Evolutionary conservation across 352 stramenopile species (phyloP).

Genomic region (Hyaloperonospora brassicae): DNA sequence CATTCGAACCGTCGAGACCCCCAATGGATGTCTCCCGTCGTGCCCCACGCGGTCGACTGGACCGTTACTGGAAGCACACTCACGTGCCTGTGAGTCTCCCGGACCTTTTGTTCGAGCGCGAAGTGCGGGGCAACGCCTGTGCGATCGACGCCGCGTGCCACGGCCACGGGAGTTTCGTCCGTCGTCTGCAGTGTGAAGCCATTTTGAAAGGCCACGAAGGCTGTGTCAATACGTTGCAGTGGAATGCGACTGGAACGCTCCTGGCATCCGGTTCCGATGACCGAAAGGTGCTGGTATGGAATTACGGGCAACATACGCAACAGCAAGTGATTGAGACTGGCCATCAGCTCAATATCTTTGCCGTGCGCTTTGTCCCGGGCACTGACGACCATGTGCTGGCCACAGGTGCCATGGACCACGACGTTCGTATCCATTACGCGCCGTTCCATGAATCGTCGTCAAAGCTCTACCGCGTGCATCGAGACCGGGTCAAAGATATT

Average conservation of each 20-base stretch:
- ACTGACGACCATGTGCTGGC: conserved; percentile 77
- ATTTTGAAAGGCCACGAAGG: conserved; percentile 50
- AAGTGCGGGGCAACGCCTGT: conserved; percentile 41
- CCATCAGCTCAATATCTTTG: conserved; percentile 83
- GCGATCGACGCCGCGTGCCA: conserved; percentile 41
- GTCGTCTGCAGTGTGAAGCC: conserved; percentile 45
- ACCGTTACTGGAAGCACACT: conserved; percentile 35
- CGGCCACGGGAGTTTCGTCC: conserved; percentile 49
- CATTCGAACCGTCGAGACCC: no score
- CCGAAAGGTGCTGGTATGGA: conserved; percentile 71
- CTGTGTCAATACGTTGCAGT: conserved; percentile 84
- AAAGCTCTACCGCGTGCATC: conserved; percentile 63
- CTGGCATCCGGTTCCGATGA: conserved; percentile 83
- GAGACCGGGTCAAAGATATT: conserved; percentile 78
- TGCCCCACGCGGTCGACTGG: conserved; percentile 5
- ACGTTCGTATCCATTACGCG: conserved; percentile 82
- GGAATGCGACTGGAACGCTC: conserved; percentile 58
- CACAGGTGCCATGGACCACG: conserved; percentile 70
- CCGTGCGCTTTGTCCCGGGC: conserved; percentile 74
- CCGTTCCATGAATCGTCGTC: conserved; percentile 59
- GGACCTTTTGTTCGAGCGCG: conserved; percentile 45
- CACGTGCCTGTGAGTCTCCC: conserved; percentile 18
- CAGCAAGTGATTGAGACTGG: conserved; percentile 59
- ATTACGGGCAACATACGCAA: conserved; percentile 49
- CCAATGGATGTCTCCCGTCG: conserved; percentile 18